Percentiles rank a stretch among this genome's conserved stretches.
These are phyloP conservation scores for Leishmania lainsoni DNA, from an alignment of 208 protist genomes.

Conservation along the genomic window DNA sequence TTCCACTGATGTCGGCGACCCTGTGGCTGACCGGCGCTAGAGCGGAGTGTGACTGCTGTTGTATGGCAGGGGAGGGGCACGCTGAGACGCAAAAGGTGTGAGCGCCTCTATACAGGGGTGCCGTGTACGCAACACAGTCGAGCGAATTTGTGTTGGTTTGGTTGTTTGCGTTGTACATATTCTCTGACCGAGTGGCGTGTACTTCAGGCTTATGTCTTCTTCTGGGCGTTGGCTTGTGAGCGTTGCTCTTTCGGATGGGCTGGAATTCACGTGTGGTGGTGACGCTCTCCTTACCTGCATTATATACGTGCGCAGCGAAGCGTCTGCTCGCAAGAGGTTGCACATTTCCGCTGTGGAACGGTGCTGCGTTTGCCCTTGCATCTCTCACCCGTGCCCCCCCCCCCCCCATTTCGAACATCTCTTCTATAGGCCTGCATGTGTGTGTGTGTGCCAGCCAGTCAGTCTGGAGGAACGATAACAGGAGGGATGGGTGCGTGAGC, in stretches of 20 bases:
- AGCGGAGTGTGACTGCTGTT: background rate
- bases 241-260: background rate
- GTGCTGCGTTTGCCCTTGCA: background rate
- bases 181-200: background rate
- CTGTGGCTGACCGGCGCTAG: background rate
- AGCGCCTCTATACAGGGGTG: background rate
- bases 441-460: background rate
- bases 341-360: no score
- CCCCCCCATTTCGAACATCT: no score
- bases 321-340: no score
- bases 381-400: no score
- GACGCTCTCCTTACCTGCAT: background rate
- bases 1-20: background rate
- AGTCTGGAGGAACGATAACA: background rate
- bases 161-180: background rate
- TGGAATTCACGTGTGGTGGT: background rate
- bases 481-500: background rate
- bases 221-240: background rate
- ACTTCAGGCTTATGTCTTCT: background rate
- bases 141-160: background rate
- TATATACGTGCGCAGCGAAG: no score
- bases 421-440: background rate
- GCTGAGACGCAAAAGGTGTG: background rate
- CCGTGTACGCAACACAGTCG: no score
- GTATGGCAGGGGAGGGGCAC: background rate